Percentiles rank a stretch among this genome's conserved stretches.
Evolutionary conservation across 192 early-diverging fungal species (phyloP).

Genomic region (Coemansia sp.): DNA sequence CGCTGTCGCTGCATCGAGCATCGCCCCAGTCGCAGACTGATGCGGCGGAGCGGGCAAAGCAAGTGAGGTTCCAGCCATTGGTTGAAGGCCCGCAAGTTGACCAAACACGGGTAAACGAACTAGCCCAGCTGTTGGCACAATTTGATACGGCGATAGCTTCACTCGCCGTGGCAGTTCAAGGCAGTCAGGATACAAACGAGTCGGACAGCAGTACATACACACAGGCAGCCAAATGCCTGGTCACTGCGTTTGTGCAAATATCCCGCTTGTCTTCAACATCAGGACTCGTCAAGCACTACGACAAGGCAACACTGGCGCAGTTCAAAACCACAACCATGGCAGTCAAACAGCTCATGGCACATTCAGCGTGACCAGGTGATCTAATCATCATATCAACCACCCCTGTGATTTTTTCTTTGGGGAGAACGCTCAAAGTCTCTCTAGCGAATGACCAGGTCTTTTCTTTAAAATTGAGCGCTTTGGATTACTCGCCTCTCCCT

Average conservation of each 20-base stretch:
- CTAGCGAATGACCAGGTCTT: not conserved
- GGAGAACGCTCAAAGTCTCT: not conserved
- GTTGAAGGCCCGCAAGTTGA: conserved; percentile 14
- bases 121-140: conserved; percentile 29
- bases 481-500: not conserved
- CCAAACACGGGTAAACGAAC: conserved; percentile 32
- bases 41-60: conserved; percentile 35
- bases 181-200: not conserved
- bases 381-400: not conserved
- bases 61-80: conserved; percentile 33
- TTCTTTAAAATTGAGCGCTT: not conserved
- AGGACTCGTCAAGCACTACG: conserved; percentile 48
- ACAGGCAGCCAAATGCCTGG: conserved; percentile 22
- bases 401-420: not conserved
- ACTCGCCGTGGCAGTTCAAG: conserved; percentile 6
- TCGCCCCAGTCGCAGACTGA: not conserved
- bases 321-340: conserved; percentile 47
- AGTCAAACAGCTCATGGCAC: conserved; percentile 43
- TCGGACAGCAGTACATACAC: conserved; percentile 1
- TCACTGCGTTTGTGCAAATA: conserved; percentile 43
- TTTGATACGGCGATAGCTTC: conserved; percentile 36
- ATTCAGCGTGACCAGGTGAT: not conserved
- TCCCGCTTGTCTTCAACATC: conserved; percentile 40
- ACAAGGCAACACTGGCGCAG: conserved; percentile 41
- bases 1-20: conserved; percentile 22